These are phyloP conservation scores for Pholiota molesta DNA, from an alignment of 768 basidiomycete genomes.

Conservation along the genomic window DNA sequence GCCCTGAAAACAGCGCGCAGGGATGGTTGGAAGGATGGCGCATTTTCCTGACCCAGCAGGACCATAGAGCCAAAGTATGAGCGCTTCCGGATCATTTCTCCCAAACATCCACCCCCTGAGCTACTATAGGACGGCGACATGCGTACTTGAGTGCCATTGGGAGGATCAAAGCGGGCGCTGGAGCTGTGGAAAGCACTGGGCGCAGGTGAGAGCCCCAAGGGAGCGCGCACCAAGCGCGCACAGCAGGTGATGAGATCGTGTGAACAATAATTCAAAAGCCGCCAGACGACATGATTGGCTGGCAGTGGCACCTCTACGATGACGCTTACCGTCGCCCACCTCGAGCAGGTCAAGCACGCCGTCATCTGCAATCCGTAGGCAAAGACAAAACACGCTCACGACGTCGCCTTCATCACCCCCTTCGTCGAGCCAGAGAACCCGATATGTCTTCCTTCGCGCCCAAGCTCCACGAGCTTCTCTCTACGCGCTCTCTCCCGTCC, in stretches of 20 bases:
- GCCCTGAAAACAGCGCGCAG: constrained; percentile 3
- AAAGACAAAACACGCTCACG: constrained; percentile 59
- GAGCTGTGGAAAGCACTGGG: constrained; percentile 11
- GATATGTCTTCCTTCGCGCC: too few species aligned
- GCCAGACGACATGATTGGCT: too few species aligned
- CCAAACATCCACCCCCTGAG: not conserved
- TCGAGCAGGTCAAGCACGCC: constrained; percentile 73
- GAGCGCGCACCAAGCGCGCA: too few species aligned
- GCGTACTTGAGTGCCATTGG: constrained; percentile 11
- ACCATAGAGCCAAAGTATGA: constrained; percentile 19
- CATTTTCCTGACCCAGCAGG: constrained; percentile 22
- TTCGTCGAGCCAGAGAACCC: too few species aligned
- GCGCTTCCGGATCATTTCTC: not conserved
- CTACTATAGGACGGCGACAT: not conserved
- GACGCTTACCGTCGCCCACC: constrained; percentile 33
- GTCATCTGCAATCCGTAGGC: constrained; percentile 82
- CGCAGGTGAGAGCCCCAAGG: too few species aligned
- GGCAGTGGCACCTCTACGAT: too few species aligned
- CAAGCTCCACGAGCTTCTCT: too few species aligned
- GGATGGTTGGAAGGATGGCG: constrained; percentile 15
- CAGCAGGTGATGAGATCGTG: too few species aligned
- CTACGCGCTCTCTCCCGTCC: too few species aligned
- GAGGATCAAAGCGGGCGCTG: constrained; percentile 5
- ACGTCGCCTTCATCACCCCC: constrained; percentile 49
- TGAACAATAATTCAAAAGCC: too few species aligned